Conservation (phyloP, 805 yeast species). For the Starmerella floricola region DNA sequence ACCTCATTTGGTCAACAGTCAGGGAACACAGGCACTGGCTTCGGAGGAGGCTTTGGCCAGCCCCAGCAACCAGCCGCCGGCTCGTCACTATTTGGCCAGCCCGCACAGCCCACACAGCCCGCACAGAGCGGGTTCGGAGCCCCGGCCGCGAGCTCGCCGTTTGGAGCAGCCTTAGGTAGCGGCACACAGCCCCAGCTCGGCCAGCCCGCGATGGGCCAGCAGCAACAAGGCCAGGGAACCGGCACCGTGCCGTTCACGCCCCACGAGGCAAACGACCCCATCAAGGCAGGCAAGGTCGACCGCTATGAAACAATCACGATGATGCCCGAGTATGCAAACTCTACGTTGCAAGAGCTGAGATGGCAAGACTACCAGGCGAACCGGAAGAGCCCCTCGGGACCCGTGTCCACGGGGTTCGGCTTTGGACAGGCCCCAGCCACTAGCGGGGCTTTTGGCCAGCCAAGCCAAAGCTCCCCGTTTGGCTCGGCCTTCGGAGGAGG, state of each 20-base stretch:
- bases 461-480: background rate
- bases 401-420: conserved; percentile 9
- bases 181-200: background rate
- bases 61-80: conserved; percentile 19
- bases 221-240: conserved; percentile 30
- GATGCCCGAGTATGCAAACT: conserved; percentile 83
- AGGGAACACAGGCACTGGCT: conserved; percentile 4
- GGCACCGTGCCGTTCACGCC: conserved; percentile 41
- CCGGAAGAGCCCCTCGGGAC: conserved; percentile 33
- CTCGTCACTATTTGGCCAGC: conserved; percentile 13
- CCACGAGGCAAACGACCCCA: conserved; percentile 51
- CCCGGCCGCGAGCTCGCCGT: conserved; percentile 16
- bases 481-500: background rate
- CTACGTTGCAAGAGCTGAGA: conserved; percentile 78
- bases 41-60: conserved; percentile 20
- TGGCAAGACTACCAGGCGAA: conserved; percentile 73
- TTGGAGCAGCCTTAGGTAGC: conserved; percentile 22
- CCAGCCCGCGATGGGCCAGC: too few species aligned
- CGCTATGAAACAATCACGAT: conserved; percentile 62
- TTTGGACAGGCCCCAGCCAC: conserved; percentile 12
- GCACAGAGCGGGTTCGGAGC: conserved; percentile 33
- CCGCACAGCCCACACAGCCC: conserved; percentile 26
- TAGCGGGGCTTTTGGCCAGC: conserved; percentile 7
- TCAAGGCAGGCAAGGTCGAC: conserved; percentile 24
- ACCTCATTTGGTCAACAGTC: too few species aligned